Percentiles rank a stretch among this genome's conserved stretches.
phyloP scores from a whole-genome alignment of 2,329 filamentous ascomycete species.

The Aspergillus calidoustus region DNA sequence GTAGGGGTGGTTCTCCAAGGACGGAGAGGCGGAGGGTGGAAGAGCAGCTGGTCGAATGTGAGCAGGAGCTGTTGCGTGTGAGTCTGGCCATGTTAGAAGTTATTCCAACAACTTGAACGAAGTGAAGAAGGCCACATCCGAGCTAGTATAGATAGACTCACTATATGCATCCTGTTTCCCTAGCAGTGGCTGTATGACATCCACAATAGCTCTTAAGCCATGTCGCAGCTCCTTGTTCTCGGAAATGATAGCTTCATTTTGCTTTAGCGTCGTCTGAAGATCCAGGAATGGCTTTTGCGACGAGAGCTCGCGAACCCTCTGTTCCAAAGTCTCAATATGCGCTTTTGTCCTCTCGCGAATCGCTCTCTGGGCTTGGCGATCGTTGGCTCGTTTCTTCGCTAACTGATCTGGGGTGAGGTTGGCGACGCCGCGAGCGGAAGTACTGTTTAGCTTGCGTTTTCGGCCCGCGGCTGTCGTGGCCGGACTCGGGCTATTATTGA shows the following conservation, averaged over 20 bases:
- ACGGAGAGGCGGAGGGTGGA: slow-evolving; percentile 30
- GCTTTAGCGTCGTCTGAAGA: slow-evolving; percentile 72
- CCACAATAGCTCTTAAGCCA: slow-evolving; percentile 68
- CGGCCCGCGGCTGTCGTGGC: slow-evolving; percentile 34
- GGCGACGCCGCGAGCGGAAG: slow-evolving; percentile 73
- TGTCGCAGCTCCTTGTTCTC: slow-evolving; percentile 80
- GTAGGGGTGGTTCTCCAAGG: slow-evolving; percentile 32
- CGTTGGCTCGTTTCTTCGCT: slow-evolving; percentile 88
- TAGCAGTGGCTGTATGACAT: slow-evolving; percentile 53
- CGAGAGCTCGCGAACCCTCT: slow-evolving; percentile 74
- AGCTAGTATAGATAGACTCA: slow-evolving; percentile 29
- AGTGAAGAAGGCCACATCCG: not conserved
- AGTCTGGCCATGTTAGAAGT: slow-evolving; percentile 4
- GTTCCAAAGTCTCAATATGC: slow-evolving; percentile 76
- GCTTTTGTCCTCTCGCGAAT: slow-evolving; percentile 82
- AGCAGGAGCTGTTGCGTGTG: slow-evolving; percentile 22
- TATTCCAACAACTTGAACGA: not conserved
- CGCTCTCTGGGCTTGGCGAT: slow-evolving; percentile 82
- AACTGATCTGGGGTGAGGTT: slow-evolving; percentile 87
- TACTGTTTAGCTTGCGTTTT: slow-evolving; percentile 49
- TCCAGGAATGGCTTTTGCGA: slow-evolving; percentile 83
- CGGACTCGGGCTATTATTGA: slow-evolving; percentile 19
- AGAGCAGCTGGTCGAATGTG: slow-evolving; percentile 18
- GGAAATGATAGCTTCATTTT: slow-evolving; percentile 76
- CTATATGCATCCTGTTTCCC: slow-evolving; percentile 49